Base-by-base conservation (phyloP, 73 alveolate genomes). In the Paramecium primaurelia region DNA sequence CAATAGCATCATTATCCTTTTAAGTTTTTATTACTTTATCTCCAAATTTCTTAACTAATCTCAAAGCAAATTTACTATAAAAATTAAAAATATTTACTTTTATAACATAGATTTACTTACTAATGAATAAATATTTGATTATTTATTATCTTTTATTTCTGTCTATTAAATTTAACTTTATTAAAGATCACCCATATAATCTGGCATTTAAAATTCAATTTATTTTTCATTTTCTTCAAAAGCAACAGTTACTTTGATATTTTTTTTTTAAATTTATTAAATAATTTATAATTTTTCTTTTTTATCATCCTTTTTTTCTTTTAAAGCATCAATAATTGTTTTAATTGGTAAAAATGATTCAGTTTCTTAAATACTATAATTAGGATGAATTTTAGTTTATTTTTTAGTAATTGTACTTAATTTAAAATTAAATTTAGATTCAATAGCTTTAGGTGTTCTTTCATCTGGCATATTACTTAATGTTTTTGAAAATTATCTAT, bases 381-480 rank as follows among this genome's bases (percentile, higher is more conserved):
- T 64, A 1, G 69, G 69, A 18, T 28, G 22, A 28, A 64, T 34
- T 64, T 26, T 64, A 8, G 84, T 32, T 64, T 64, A n/a, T 32
- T 64, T 64, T 26, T 64, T 64, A 5, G 45, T 64, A 14, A 64
- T 64, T 0, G 84, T 64, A 8, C 84, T 64, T 64, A 64, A 64
- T 64, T 64, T 64, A 6, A 32, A 64, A 64, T 64, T 28, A 32
- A 64, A 28, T 28, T 64, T 64, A 25, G 42, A 28, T 64, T 64
- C 84, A 25, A 32, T 25, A 14, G 47, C 22, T 64, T 64, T 64
- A 2, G 84, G 84, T 11, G 84, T 64, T 64, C 28, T 64, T 34
- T 64, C 84, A 64, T 64, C 84, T 32, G 84, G 84, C 84, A 64
- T 64, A 64, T 34, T 64, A 64, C 84, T 64, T 64, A 64, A 32